Evolutionary conservation across 345 rosid species (phyloP).

Genomic region (Lepidium africanum): DNA sequence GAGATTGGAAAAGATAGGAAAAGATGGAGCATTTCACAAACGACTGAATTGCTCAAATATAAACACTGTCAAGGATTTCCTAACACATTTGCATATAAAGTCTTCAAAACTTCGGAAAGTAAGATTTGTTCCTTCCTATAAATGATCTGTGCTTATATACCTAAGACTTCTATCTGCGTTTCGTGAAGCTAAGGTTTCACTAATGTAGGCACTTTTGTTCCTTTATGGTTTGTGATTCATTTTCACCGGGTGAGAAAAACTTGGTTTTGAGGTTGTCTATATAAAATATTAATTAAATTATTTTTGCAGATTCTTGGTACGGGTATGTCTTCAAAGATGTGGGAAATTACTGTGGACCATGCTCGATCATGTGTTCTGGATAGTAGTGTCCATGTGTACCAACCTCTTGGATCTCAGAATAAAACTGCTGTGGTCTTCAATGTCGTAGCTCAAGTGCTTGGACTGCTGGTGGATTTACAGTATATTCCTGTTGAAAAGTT

Average conservation of each 20-base stretch:
- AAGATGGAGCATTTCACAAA: slow-evolving; percentile 97
- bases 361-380: slow-evolving; percentile 77
- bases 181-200: neutral
- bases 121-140: slow-evolving; percentile 15
- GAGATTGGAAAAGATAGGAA: slow-evolving; percentile 98
- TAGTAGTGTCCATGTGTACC: slow-evolving; percentile 54
- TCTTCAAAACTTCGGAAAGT: slow-evolving; percentile 76
- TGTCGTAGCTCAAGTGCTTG: slow-evolving; percentile 80
- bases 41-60: slow-evolving; percentile 64
- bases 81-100: slow-evolving; percentile 55
- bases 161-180: neutral
- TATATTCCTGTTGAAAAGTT: slow-evolving; percentile 58
- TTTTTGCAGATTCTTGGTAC: slow-evolving; percentile 78
- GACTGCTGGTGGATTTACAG: slow-evolving; percentile 63
- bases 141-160: neutral
- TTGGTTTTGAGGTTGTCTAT: neutral
- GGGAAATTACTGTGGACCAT: slow-evolving; percentile 91
- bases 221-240: neutral
- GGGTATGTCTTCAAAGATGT: slow-evolving; percentile 99
- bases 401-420: slow-evolving; percentile 45
- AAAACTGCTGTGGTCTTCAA: slow-evolving; percentile 88
- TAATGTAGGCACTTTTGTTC: neutral
- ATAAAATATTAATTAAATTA: neutral
- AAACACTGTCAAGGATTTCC: slow-evolving; percentile 72
- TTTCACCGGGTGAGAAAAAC: neutral